phyloP scores from a whole-genome alignment of 306 rosid genomes.

The Ochetophila trinervis region DNA sequence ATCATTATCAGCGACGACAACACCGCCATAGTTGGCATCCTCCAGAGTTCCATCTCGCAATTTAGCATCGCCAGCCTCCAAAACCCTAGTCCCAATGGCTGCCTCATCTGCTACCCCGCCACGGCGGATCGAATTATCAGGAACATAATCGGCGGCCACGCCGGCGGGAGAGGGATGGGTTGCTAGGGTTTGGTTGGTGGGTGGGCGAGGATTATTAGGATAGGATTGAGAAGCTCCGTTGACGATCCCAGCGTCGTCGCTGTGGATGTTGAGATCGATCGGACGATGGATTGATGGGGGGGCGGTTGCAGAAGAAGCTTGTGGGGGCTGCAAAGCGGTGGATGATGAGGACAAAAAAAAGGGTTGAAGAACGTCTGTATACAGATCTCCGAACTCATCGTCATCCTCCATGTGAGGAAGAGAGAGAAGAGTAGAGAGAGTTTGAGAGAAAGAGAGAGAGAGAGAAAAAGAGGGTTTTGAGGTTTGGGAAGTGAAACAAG shows the following conservation, averaged over 20 bases:
- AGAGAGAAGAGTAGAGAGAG: neutral
- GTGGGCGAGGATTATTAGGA: constrained; percentile 24
- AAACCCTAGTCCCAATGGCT: constrained; percentile 9
- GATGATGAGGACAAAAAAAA: constrained; percentile 49
- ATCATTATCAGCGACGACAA: constrained; percentile 20
- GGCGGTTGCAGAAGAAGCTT: constrained; percentile 26
- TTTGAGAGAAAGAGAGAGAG: constrained; percentile 3
- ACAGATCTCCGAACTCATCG: constrained; percentile 99
- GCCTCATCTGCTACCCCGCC: neutral
- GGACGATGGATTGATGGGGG: constrained; percentile 31
- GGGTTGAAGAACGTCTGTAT: constrained; percentile 82
- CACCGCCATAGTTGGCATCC: constrained; percentile 31
- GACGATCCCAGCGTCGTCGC: constrained; percentile 38
- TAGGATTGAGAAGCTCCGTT: constrained; percentile 32
- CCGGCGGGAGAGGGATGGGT: constrained; percentile 22
- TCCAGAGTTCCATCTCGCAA: constrained; percentile 11
- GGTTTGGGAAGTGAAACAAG: constrained; percentile 21
- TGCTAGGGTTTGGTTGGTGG: constrained; percentile 35
- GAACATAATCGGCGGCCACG: constrained; percentile 23
- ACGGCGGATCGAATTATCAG: constrained; percentile 13
- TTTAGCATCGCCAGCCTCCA: constrained; percentile 16
- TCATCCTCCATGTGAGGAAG: constrained; percentile 73
- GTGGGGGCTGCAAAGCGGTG: constrained; percentile 34
- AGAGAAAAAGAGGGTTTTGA: constrained; percentile 22
- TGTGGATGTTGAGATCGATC: constrained; percentile 61